Base-by-base conservation (phyloP, 2,329 filamentous ascomycete species). In the Periconia digitata region DNA sequence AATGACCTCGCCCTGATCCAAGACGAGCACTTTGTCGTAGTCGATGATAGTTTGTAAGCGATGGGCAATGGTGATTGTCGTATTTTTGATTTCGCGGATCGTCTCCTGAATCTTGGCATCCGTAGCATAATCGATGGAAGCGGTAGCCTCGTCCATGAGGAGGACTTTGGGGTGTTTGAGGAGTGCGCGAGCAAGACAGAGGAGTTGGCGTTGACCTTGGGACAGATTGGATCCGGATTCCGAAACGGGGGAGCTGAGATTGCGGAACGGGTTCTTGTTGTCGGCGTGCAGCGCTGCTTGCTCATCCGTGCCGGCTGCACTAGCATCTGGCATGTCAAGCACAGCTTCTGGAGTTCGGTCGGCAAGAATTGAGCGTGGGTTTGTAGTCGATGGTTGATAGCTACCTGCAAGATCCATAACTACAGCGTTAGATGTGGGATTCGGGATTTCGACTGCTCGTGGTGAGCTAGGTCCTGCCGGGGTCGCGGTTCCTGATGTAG, bases 141-240 rank as follows among this genome's bases (percentile, higher is more conserved):
- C 94, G 0, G 94, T 99, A 0, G 94, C 94, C 76, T 99, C 94
- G 72, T 99, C 94, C 94, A 99, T 97, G 66, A 99, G 87, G n/a
- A 99, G 79, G 1, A 99, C 91, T 56, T 89, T 92, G 0, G 94
- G 92, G 27, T 84, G 83, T 74, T 95, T 96, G 54, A 99, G 86
- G 58, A 99, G 84, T 0, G 94, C 94, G 46, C 94, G 86, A 0
- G 92, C 94, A 8, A 99, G 84, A 67, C 94, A 99, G 47, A 99
- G 79, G 8, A 99, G 85, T 72, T 99, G 94, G 7, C 94, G 85
- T 70, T 99, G 94, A 40, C 94, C 94, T 72, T 99, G 94, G 0
- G 92, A 97, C 10, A 99, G 80, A 64, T 99, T 99, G 54, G 87
- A 87, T 40, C 94, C 94, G 0, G 92, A 96, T 68, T 97, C 94